These are phyloP conservation scores for Amanita fuliginea DNA, from an alignment of 768 basidiomycete genomes.

Conservation along the genomic window DNA sequence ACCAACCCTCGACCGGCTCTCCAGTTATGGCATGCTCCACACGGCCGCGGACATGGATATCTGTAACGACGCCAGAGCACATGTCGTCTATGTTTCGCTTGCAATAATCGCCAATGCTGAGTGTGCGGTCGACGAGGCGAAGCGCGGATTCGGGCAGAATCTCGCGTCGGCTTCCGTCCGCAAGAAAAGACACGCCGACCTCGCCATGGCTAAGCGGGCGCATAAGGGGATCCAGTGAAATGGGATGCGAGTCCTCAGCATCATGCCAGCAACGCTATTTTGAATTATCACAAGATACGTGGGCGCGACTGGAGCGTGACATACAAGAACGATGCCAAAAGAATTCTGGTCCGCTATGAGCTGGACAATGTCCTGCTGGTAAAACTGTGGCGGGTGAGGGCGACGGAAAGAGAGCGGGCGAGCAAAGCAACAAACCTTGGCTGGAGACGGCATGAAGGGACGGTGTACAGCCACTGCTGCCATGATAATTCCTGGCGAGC, in stretches of 20 bases:
- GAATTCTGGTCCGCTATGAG: slow-evolving; percentile 26
- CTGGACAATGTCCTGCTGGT: slow-evolving; percentile 58
- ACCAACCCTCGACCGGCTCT: slow-evolving; percentile 52
- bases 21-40: slow-evolving; percentile 68
- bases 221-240: slow-evolving; percentile 57
- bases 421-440: slow-evolving; percentile 1
- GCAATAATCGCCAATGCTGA: slow-evolving; percentile 73
- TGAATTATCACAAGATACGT: neutral
- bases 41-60: slow-evolving; percentile 48
- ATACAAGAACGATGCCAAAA: slow-evolving; percentile 59
- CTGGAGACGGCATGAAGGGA: neutral
- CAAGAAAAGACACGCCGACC: slow-evolving; percentile 68
- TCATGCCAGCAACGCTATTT: slow-evolving; percentile 85
- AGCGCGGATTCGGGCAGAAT: slow-evolving; percentile 66
- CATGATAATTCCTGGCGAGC: slow-evolving; percentile 4
- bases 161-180: slow-evolving; percentile 39
- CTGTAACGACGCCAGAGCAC: slow-evolving; percentile 65
- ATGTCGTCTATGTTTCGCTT: slow-evolving; percentile 70
- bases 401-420: neutral
- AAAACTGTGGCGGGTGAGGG: slow-evolving; percentile 32
- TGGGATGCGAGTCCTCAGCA: slow-evolving; percentile 54
- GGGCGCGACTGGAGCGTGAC: slow-evolving; percentile 8
- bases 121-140: slow-evolving; percentile 61
- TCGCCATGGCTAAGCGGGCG: slow-evolving; percentile 68
- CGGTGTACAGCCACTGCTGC: neutral